phyloP scores from a whole-genome alignment of 176 grass and related monocot species.

The bread wheat (Triticum aestivum) region DNA sequence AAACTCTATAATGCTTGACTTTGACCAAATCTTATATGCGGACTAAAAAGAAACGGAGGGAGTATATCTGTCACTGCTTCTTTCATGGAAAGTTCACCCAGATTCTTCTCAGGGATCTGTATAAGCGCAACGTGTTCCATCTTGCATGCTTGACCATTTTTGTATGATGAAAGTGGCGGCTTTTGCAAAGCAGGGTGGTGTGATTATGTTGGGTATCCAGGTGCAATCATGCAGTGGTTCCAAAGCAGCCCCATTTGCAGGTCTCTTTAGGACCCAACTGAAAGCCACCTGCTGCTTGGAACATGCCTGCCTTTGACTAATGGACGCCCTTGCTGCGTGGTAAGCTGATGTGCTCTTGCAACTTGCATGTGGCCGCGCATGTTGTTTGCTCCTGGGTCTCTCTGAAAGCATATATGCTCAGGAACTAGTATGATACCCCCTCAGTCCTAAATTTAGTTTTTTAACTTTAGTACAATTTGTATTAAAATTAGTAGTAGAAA shows the following conservation, averaged over 20 bases:
- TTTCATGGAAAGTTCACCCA: too few species aligned
- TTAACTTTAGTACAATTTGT: too few species aligned
- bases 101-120: too few species aligned
- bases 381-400: neutral
- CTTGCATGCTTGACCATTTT: neutral
- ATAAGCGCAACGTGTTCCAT: neutral
- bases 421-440: too few species aligned
- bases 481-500: too few species aligned
- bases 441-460: too few species aligned
- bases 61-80: too few species aligned
- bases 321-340: neutral
- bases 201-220: constrained; percentile 2
- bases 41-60: too few species aligned
- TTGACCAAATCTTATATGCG: too few species aligned
- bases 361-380: neutral
- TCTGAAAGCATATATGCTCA: neutral
- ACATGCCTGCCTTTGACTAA: constrained; percentile 24
- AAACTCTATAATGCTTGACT: too few species aligned
- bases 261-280: neutral
- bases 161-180: neutral
- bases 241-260: constrained; percentile 26
- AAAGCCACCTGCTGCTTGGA: constrained; percentile 31
- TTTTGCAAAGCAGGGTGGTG: constrained; percentile 22
- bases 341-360: neutral
- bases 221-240: constrained; percentile 22